Percentiles rank a stretch among this genome's conserved stretches.
phyloP scores from a whole-genome alignment of 176 grass and related monocot genomes.

The Phragmites australis region DNA sequence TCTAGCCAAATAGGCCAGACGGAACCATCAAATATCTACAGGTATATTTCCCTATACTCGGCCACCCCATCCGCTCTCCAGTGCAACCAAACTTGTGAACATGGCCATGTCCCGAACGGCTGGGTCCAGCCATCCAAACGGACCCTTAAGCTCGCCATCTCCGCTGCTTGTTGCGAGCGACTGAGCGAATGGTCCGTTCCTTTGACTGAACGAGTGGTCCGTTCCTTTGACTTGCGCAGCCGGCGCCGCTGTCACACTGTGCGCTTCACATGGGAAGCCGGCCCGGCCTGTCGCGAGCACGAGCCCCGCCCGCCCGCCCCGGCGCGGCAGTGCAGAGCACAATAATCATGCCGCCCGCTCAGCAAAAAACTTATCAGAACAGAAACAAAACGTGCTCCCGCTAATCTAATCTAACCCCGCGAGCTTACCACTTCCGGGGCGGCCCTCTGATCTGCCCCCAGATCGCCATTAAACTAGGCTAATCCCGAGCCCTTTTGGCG shows the following conservation, averaged over 20 bases:
- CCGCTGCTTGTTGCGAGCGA: not conserved
- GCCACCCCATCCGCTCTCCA: no score
- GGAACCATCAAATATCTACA: no score
- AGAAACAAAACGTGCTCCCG: not conserved
- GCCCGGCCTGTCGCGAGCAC: not conserved
- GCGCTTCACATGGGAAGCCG: constrained; percentile 3
- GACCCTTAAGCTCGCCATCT: no score
- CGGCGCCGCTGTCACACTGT: not conserved
- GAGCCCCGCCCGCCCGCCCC: not conserved
- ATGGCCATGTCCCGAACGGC: no score
- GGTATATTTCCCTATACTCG: no score
- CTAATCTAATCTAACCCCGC: not conserved
- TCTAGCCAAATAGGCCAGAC: no score
- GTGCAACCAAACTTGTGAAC: no score
- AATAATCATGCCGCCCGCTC: not conserved
- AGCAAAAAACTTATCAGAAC: not conserved
- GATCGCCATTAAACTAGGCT: constrained; percentile 23
- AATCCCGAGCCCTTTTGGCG: not conserved
- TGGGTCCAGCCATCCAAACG: no score
- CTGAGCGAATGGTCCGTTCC: not conserved
- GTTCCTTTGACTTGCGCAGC: not conserved
- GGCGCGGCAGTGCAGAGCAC: not conserved
- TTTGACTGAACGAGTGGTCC: no score
- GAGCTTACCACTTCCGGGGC: not conserved
- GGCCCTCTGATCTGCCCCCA: not conserved